Percentiles rank a stretch among this genome's conserved stretches.
These are phyloP conservation scores for Rubroboletus pulcherrimus DNA, from an alignment of 768 basidiomycete species.

Conservation along the genomic window DNA sequence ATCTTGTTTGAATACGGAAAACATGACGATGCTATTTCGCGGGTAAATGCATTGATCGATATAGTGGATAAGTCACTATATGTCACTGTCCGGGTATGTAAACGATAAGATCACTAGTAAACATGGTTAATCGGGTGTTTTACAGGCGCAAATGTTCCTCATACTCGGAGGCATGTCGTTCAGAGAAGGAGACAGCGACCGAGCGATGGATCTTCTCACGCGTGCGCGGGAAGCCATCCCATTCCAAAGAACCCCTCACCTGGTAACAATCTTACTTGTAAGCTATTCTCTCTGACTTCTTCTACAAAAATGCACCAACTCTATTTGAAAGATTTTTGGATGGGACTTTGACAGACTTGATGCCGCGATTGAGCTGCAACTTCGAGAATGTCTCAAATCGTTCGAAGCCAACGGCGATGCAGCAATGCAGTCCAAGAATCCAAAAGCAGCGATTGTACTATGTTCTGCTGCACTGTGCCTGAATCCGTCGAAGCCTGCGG, in stretches of 20 bases:
- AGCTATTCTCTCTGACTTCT: not conserved
- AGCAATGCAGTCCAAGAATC: not conserved
- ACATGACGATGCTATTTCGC: conserved; percentile 5
- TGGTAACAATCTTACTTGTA: conserved; percentile 9
- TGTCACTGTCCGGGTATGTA: conserved; percentile 1
- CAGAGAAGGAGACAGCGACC: not conserved
- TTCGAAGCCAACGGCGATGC: not conserved
- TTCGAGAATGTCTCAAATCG: not conserved
- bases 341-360: conserved; percentile 14
- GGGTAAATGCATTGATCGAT: conserved; percentile 1
- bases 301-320: not conserved
- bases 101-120: rapidly evolving
- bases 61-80: not conserved
- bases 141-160: conserved; percentile 9
- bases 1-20: conserved; percentile 8
- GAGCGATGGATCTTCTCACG: not conserved
- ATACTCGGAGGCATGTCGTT: not conserved
- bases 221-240: not conserved
- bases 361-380: not conserved
- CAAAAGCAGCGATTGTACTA: not conserved
- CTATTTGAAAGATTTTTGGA: conserved; percentile 2
- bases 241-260: not conserved
- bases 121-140: not conserved
- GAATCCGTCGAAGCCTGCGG: not conserved
- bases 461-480: conserved; percentile 5